Conservation (phyloP, 139 green algal genomes). For the Auxenochlorella pyrenoidosa region DNA sequence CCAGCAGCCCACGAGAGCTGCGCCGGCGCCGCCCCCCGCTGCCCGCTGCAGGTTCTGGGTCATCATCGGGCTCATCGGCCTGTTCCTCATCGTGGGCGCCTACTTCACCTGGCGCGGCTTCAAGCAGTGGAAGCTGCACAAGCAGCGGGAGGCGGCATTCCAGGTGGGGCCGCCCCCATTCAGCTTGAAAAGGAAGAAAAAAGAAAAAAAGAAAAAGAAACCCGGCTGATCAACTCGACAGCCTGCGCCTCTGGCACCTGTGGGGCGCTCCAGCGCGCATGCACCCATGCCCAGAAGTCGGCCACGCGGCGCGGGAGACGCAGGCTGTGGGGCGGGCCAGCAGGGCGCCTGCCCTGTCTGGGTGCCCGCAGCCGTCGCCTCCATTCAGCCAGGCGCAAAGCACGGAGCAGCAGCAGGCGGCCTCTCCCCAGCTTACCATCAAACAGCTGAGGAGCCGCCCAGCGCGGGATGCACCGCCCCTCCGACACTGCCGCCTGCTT, state of each 20-base stretch:
- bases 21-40: background rate
- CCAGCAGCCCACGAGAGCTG: background rate
- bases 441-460: too few species aligned
- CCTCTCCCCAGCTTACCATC: background rate
- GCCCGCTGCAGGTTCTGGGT: slow-evolving; percentile 1
- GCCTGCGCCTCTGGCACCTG: too few species aligned
- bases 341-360: too few species aligned
- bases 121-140: slow-evolving; percentile 20
- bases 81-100: slow-evolving; percentile 18
- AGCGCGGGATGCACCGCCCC: too few species aligned
- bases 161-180: too few species aligned
- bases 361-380: background rate
- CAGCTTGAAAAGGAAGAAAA: too few species aligned
- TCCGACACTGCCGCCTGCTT: background rate
- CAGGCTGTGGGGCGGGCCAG: too few species aligned
- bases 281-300: too few species aligned
- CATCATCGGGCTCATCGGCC: background rate
- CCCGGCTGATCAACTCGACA: too few species aligned
- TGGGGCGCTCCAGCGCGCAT: too few species aligned
- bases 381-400: background rate
- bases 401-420: background rate
- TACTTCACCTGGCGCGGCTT: slow-evolving; percentile 29
- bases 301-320: too few species aligned
- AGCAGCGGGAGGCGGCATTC: background rate
- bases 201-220: too few species aligned